phyloP scores from a whole-genome alignment of 805 yeast genomes.

The Saccharomycopsis fodiens region DNA sequence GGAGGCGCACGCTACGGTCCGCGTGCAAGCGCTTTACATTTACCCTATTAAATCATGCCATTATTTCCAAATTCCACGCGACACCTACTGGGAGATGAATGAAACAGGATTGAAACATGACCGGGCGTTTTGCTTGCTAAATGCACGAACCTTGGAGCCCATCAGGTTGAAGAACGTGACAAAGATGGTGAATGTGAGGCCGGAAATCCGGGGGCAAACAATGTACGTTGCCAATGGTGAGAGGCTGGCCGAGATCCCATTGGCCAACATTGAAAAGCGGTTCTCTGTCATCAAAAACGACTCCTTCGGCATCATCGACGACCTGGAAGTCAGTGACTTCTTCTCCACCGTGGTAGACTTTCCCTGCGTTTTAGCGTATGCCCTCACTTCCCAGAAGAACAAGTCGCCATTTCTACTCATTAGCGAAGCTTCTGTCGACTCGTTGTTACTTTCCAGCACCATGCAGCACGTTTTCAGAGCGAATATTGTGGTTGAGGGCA shows the following conservation, averaged over 20 bases:
- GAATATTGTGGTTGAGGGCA: conserved; percentile 29
- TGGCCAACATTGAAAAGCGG: conserved; percentile 2
- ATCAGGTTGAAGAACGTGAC: conserved; percentile 30
- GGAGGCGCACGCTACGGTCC: not conserved
- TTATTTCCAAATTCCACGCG: conserved; percentile 26
- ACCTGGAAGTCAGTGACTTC: conserved; percentile 23
- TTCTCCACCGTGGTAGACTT: conserved; percentile 26
- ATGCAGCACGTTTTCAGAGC: conserved; percentile 29
- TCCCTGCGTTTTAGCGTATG: conserved; percentile 32
- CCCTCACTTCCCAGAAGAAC: conserved; percentile 25
- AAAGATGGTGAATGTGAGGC: conserved; percentile 30
- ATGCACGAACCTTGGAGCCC: conserved; percentile 24
- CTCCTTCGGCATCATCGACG: not conserved
- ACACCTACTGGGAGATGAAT: conserved; percentile 26
- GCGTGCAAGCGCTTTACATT: conserved; percentile 25
- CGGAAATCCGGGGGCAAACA: conserved; percentile 20
- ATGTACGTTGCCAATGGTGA: conserved; percentile 20
- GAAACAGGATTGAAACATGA: conserved; percentile 33
- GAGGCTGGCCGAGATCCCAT: conserved; percentile 3
- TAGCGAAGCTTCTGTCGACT: conserved; percentile 26
- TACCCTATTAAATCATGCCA: conserved; percentile 40
- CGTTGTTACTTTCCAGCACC: conserved; percentile 18
- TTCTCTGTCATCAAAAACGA: not conserved
- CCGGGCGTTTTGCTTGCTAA: conserved; percentile 33
- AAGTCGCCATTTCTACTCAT: conserved; percentile 34